Conservation (phyloP, 2,329 filamentous ascomycete species). For the Xylariaceae sp. region DNA sequence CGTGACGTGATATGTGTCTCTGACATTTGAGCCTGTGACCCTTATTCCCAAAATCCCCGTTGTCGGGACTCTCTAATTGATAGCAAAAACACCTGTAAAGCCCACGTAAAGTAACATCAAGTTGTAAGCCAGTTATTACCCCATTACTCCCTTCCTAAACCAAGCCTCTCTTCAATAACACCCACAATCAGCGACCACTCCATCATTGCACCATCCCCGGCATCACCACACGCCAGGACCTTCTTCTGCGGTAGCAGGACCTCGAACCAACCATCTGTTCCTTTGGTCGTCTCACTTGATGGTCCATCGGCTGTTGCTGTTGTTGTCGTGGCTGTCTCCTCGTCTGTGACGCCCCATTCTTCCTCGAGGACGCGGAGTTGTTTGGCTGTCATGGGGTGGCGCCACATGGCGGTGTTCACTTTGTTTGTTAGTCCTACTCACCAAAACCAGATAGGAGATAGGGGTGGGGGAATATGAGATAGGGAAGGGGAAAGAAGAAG, state of each 20-base stretch:
- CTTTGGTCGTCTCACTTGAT: slow-evolving; percentile 4
- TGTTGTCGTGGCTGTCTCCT: too few relatives aligned
- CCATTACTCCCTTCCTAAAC: slow-evolving; percentile 14
- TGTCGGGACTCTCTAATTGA: too few relatives aligned
- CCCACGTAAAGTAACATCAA: neutral
- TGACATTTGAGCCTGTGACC: too few relatives aligned
- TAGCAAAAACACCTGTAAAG: neutral
- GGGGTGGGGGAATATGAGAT: too few relatives aligned
- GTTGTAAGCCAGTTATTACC: neutral
- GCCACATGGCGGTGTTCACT: slow-evolving; percentile 92
- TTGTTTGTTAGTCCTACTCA: slow-evolving; percentile 38
- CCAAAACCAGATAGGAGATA: too few relatives aligned
- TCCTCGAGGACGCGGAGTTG: slow-evolving; percentile 66
- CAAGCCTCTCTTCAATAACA: slow-evolving; percentile 52
- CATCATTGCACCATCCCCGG: slow-evolving; percentile 76
- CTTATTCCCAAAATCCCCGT: too few relatives aligned
- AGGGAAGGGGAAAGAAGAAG: too few relatives aligned
- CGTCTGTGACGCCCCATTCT: slow-evolving; percentile 59
- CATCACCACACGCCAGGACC: slow-evolving; percentile 76
- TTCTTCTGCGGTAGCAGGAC: slow-evolving; percentile 71
- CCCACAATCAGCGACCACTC: slow-evolving; percentile 71
- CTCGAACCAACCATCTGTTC: slow-evolving; percentile 54
- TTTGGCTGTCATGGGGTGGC: slow-evolving; percentile 70
- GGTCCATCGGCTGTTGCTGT: too few relatives aligned
- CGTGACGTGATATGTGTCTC: too few relatives aligned